Base-by-base conservation (phyloP, 768 basidiomycete genomes). In the Boletus vinaceobasis region DNA sequence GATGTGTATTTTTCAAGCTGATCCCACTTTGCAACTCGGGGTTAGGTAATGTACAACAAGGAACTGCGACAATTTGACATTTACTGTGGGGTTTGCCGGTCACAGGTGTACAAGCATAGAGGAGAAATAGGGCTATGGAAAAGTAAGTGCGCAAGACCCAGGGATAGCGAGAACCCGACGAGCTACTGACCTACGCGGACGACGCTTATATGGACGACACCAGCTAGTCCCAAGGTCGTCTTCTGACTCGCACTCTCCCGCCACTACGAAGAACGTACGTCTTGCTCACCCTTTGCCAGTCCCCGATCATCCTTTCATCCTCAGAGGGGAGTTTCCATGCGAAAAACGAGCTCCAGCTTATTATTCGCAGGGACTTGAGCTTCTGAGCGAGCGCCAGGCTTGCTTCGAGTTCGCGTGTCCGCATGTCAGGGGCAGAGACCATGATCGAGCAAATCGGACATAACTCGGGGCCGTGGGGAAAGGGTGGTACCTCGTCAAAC, bases 321-420 rank as follows among this genome's bases (percentile, higher is more conserved):
- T 50, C 65, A 48, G 38, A 47, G 31, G 53, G 39, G 7, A 48
- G 60, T 59, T 56, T 52, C 39, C 54, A 55, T 23, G 64, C 47
- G 57, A 81, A 79, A 57, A 78, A 79, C 0, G 83, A 77, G 51
- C 78, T 80, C 81, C 83, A 87, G 17, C 75, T 69, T 29, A 85
- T 68, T 1, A 67, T 74, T 49, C 70, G 61, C 14, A 86, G 52
- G 3, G 74, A 67, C 47, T 75, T 76, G 47, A 86, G 66, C 45
- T 70, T 70, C 52, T 66, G 70, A 3, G 77, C 79, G 26, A 87
- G 63, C 26, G 72, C 55, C 26, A 79, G 63, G 55, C 75, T 79
- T 7, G 79, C 82, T 23, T 71, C 62, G 2, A 84, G 71, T 58
- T 85, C 84, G 17, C 74, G 71, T 23, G 66, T 61, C 52, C 74